phyloP scores from a whole-genome alignment of 768 basidiomycete species.

The Amanita thiersii region DNA sequence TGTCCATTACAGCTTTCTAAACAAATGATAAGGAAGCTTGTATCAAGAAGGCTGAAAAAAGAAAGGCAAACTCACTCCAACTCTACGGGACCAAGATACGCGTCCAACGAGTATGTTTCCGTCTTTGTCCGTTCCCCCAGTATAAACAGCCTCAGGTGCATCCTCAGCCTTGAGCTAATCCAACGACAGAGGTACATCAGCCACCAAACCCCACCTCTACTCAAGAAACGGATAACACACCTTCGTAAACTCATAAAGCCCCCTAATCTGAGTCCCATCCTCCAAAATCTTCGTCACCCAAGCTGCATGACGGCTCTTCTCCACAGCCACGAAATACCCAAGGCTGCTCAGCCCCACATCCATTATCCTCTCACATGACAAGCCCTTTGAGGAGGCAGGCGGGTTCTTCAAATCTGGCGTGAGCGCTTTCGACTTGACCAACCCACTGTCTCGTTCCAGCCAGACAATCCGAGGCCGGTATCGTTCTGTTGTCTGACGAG shows the following conservation, averaged over 20 bases:
- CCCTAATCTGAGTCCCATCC: constrained; percentile 21
- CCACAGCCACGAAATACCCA: constrained; percentile 56
- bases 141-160: constrained; percentile 43
- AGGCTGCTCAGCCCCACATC: constrained; percentile 51
- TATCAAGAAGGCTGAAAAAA: constrained; percentile 4
- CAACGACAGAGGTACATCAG: too few species aligned
- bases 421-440: constrained; percentile 36
- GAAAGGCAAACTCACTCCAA: constrained; percentile 32
- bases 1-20: constrained; percentile 49
- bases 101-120: constrained; percentile 52
- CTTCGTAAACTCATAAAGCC: background rate
- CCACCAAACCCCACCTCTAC: too few species aligned
- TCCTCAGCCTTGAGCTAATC: constrained; percentile 32
- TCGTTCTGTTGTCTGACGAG: constrained; percentile 12
- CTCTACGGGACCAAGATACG: constrained; percentile 55
- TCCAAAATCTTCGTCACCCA: constrained; percentile 44
- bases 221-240: background rate
- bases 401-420: constrained; percentile 5
- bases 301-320: constrained; percentile 46
- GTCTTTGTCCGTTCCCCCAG: constrained; percentile 43
- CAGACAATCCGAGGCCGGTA: constrained; percentile 32
- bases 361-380: constrained; percentile 40
- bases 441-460: constrained; percentile 46
- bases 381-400: background rate
- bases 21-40: background rate